Evolutionary conservation across 1,284 basidiomycete genomes (phyloP), one percentile per base, ranked within the genome.

Genomic region (Pisolithus thermaeus): DNA sequence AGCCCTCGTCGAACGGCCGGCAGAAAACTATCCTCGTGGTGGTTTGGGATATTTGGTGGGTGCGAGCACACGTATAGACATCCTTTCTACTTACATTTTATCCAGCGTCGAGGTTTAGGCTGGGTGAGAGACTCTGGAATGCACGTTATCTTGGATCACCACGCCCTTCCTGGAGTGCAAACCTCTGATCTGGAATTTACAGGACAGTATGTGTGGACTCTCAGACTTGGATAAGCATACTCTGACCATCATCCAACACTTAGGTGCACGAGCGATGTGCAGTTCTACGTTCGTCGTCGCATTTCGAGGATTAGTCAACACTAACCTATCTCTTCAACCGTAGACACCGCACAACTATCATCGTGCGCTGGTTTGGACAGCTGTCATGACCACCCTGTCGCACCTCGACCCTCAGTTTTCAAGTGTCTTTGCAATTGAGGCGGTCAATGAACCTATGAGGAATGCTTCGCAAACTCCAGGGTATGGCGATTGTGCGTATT

Each of bases 391-490:
- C 0, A 66, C 77, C 4, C 69, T 90, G 16, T 70, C 81, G 2
- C 87, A 90, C 59, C 66, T 86, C 18, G 83, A 90, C 61, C 74
- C 85, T 6, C 70, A 72, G 37, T 90, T 90, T 59, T 68, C 61
- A 22, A 79, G 71, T 28, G 86, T 86, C n/a, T 83, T 83, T 47
- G 71, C 82, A 0, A 85, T 90, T 32, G 76, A 90, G 59, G 87
- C 87, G 1, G 73, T 87, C 40, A 90, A 90, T 57, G 88, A 90
- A 55, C 85, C 85, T 0, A 79, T 85, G 56, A 83, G 80, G 82
- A 68, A 89, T 60, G 81, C 84, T 2, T 63, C 55, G 8, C 64
- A 73, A 54, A 89, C 87, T 0, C 87, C 87, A 0, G 78, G 74
- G 18, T 83, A 84, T 47, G 87, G 87, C 20, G 71, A 75, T 44